These are phyloP conservation scores for Ophiocordyceps unilateralis DNA, from an alignment of 2,329 filamentous ascomycete genomes.

Conservation along the genomic window DNA sequence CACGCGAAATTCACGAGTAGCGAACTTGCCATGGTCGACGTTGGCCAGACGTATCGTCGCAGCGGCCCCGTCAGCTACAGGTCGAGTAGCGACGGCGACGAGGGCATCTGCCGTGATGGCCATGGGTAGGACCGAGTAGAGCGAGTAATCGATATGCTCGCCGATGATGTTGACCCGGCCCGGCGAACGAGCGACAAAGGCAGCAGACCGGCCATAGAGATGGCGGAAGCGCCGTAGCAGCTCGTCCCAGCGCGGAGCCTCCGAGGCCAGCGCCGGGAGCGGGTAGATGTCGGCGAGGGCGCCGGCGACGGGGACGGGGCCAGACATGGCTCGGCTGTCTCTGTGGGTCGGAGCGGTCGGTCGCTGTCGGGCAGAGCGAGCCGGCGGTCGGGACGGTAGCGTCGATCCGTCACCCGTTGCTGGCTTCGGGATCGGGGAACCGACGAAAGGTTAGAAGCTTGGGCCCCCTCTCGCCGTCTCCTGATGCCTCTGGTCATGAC, in stretches of 20 bases:
- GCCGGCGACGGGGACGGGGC: slow-evolving; percentile 53
- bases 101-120: slow-evolving; percentile 84
- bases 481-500: too few species aligned
- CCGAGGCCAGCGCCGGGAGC: slow-evolving; percentile 46
- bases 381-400: too few species aligned
- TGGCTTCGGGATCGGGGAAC: too few species aligned
- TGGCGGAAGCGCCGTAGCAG: slow-evolving; percentile 55
- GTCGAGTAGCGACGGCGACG: slow-evolving; percentile 53
- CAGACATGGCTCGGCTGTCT: slow-evolving; percentile 30
- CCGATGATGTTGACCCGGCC: slow-evolving; percentile 97
- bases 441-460: too few species aligned
- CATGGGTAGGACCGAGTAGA: slow-evolving; percentile 92
- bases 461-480: too few species aligned
- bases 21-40: slow-evolving; percentile 58
- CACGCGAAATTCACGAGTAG: slow-evolving; percentile 56
- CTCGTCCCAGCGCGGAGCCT: slow-evolving; percentile 58
- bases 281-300: slow-evolving; percentile 75
- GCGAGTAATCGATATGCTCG: slow-evolving; percentile 97
- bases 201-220: slow-evolving; percentile 50
- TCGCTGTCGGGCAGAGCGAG: too few species aligned
- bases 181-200: slow-evolving; percentile 78
- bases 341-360: background rate
- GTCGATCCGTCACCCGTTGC: too few species aligned
- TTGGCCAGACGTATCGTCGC: slow-evolving; percentile 64
- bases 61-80: slow-evolving; percentile 28